These are phyloP conservation scores for Mycena alexandri DNA, from an alignment of 768 basidiomycete species.

Conservation along the genomic window DNA sequence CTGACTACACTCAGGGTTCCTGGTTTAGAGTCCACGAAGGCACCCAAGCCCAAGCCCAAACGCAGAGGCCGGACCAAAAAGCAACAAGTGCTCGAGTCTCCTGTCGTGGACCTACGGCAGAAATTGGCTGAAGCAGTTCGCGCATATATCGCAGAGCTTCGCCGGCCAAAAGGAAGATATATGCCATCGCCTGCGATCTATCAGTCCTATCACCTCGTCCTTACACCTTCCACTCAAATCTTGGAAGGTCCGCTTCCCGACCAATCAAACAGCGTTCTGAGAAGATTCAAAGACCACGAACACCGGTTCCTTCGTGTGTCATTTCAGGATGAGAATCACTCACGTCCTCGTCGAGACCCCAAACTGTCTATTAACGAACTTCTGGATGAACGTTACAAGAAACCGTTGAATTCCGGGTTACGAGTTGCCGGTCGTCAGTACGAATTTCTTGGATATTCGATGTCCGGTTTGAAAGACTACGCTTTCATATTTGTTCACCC, in stretches of 20 bases:
- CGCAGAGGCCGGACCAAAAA: constrained; percentile 25
- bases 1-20: constrained; percentile 28
- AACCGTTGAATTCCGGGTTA: constrained; percentile 49
- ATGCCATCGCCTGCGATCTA: constrained; percentile 28
- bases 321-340: constrained; percentile 61
- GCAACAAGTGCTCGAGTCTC: constrained; percentile 1
- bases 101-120: constrained; percentile 23
- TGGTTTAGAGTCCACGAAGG: constrained; percentile 15
- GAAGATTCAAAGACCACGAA: constrained; percentile 50
- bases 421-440: constrained; percentile 58
- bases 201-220: constrained; percentile 52
- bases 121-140: constrained; percentile 29
- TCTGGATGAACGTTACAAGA: constrained; percentile 50
- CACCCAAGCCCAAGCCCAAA: constrained; percentile 15
- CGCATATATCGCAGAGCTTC: constrained; percentile 29
- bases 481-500: constrained; percentile 63
- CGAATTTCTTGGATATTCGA: constrained; percentile 65
- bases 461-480: constrained; percentile 64
- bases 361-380: constrained; percentile 47
- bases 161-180: constrained; percentile 24
- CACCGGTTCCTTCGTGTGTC: constrained; percentile 60
- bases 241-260: constrained; percentile 53
- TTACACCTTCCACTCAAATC: constrained; percentile 55
- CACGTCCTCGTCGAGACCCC: constrained; percentile 50
- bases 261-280: constrained; percentile 35